Conservation (phyloP, 2,329 filamentous ascomycete species). For the Colletotrichum magnum region DNA sequence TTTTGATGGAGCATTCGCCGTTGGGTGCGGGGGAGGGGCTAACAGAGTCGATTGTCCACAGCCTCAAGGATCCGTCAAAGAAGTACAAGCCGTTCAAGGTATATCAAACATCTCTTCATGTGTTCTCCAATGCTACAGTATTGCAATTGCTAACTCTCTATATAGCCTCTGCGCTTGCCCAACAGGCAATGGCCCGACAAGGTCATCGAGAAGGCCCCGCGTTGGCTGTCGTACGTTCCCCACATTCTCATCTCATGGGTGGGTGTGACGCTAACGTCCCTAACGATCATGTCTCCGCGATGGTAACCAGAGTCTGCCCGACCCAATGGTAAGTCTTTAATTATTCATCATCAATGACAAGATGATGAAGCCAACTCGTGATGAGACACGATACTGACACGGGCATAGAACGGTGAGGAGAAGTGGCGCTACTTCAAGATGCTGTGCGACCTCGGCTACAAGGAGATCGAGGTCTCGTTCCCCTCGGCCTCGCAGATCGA, state of each 20-base stretch:
- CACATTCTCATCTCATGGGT: not conserved
- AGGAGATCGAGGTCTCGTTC: slow-evolving; percentile 97
- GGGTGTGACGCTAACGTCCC: slow-evolving; percentile 13
- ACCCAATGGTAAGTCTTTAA: slow-evolving; percentile 83
- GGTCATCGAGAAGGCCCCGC: slow-evolving; percentile 84
- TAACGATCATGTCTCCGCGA: slow-evolving; percentile 72
- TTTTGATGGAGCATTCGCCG: not conserved
- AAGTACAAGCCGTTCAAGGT: slow-evolving; percentile 44
- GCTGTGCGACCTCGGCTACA: slow-evolving; percentile 93
- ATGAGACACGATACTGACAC: not conserved
- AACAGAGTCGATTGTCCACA: slow-evolving; percentile 1
- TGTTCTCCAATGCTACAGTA: not conserved
- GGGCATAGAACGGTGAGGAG: slow-evolving; percentile 84
- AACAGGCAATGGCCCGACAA: slow-evolving; percentile 88
- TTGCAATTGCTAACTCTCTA: slow-evolving; percentile 9
- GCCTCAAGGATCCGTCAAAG: slow-evolving; percentile 41
- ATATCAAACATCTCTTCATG: slow-evolving; percentile 1
- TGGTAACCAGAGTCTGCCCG: slow-evolving; percentile 92
- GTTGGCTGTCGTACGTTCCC: slow-evolving; percentile 79
- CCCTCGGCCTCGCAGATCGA: slow-evolving; percentile 95
- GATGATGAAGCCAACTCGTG: slow-evolving; percentile 5
- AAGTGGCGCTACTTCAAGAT: slow-evolving; percentile 97
- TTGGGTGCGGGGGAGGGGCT: no score
- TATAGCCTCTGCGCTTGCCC: slow-evolving; percentile 67
- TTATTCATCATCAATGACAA: slow-evolving; percentile 3